Evolutionary conservation across 768 basidiomycete species (phyloP), one percentile per base, ranked within the genome.

Genomic region (Pilatotrama ljubarskyi): DNA sequence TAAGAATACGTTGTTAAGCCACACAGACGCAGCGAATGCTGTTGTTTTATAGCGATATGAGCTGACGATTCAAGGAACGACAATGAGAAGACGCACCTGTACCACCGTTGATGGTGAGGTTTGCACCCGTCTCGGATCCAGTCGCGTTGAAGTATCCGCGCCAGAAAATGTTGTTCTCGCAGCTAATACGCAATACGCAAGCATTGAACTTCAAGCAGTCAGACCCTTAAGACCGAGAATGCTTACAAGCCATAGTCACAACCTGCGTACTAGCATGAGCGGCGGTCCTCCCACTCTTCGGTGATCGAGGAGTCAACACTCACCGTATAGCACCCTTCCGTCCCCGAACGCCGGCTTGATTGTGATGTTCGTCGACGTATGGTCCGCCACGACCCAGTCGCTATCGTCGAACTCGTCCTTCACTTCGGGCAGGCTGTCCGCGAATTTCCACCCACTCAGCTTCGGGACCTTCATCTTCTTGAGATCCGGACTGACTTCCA

Each of bases 181-280:
- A 93, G 74, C 91, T 92, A 29, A 66, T 38, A 64, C 17, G 14
- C n/a, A 22, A 6, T 6, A 36, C 4, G 26, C 29, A 49, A 26
- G 20, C 15, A 22, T 2, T 18, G 15, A 26, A 36, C 13, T 48
- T n/a, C n/a, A n/a, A n/a, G n/a, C n/a, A n/a, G n/a, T n/a, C n/a
- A n/a, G n/a, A 41, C 29, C 17, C 24, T 35, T 38, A 58, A n/a
- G 32, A 25, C 10, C 22, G 1, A 15, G 6, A 26, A 7, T 18
- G 70, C 87, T 73, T 57, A 92, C 90, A 86, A 94, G 54, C 85
- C 88, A 70, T 94, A 94, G 71, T 93, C 91, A 68, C 90, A 92
- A 0, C 90, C 70, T 71, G 26, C 18, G 17, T 32, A 32, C 29
- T 10, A 32, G 29, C 29, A 10, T 32, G 5, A 32, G 29, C 29